phyloP scores from a whole-genome alignment of 257 asterid genomes.

The Haberlea rhodopensis region DNA sequence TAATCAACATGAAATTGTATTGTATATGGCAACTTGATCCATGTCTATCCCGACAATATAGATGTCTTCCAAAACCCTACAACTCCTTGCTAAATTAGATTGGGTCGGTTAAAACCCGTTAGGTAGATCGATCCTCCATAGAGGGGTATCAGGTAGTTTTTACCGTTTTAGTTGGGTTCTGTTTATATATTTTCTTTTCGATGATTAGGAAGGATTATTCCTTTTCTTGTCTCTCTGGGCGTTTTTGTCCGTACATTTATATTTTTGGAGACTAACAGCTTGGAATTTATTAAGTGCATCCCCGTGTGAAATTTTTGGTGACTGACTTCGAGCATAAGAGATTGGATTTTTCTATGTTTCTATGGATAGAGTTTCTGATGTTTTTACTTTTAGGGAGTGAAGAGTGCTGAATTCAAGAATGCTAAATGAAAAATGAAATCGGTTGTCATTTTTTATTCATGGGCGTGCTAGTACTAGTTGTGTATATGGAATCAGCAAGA shows the following conservation, averaged over 20 bases:
- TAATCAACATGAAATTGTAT: too few relatives aligned
- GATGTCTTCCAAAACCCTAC: too few relatives aligned
- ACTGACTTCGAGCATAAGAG: background rate
- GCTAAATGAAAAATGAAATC: background rate
- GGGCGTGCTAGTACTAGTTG: background rate
- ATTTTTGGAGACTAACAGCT: too few relatives aligned
- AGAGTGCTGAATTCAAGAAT: background rate
- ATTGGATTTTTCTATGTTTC: slow-evolving; percentile 2
- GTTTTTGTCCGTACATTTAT: background rate
- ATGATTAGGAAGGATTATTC: background rate
- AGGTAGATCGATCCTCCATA: too few relatives aligned
- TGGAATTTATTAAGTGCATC: background rate
- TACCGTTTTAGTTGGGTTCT: background rate
- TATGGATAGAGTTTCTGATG: background rate
- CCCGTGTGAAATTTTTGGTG: background rate
- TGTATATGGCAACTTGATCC: too few relatives aligned
- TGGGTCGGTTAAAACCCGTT: too few relatives aligned
- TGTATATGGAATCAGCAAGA: background rate
- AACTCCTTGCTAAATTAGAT: too few relatives aligned
- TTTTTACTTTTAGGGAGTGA: background rate
- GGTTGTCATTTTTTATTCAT: too few relatives aligned
- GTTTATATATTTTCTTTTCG: background rate
- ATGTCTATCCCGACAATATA: too few relatives aligned
- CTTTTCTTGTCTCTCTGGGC: background rate
- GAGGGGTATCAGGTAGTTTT: too few relatives aligned